Percentiles rank a stretch among this genome's conserved stretches.
Evolutionary conservation across 352 stramenopile species (phyloP).

Genomic region (Hyaloperonospora brassicae): DNA sequence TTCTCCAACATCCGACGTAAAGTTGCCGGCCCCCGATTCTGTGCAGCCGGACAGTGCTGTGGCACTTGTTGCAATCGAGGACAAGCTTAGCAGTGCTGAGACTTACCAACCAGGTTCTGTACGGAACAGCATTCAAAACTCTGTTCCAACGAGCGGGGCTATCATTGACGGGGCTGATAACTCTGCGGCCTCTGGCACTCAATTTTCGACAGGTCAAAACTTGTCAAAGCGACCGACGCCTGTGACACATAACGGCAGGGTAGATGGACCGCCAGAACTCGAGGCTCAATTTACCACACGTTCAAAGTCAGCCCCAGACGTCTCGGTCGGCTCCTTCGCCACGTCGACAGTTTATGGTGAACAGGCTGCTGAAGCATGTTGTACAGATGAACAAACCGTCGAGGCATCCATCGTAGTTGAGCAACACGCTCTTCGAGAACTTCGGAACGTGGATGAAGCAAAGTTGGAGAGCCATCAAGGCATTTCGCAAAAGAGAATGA

Average conservation of each 20-base stretch:
- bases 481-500: constrained; percentile 14
- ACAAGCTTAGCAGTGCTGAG: constrained; percentile 1
- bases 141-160: background rate
- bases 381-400: background rate
- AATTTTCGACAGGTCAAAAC: background rate
- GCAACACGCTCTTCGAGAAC: background rate
- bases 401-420: background rate
- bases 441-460: constrained; percentile 15
- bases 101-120: background rate
- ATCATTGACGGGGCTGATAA: background rate
- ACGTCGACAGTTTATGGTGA: background rate
- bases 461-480: constrained; percentile 3
- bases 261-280: constrained; percentile 2
- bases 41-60: background rate
- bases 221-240: background rate
- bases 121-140: background rate
- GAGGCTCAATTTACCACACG: background rate
- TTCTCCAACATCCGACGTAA: constrained; percentile 2
- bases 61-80: background rate
- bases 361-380: background rate
- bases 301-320: background rate
- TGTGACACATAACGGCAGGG: background rate
- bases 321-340: background rate
- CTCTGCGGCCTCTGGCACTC: background rate
- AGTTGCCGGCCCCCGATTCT: background rate